These are phyloP conservation scores for Schoenoplectus tabernaemontani DNA, from an alignment of 202 grass and related monocot genomes.

Conservation along the genomic window DNA sequence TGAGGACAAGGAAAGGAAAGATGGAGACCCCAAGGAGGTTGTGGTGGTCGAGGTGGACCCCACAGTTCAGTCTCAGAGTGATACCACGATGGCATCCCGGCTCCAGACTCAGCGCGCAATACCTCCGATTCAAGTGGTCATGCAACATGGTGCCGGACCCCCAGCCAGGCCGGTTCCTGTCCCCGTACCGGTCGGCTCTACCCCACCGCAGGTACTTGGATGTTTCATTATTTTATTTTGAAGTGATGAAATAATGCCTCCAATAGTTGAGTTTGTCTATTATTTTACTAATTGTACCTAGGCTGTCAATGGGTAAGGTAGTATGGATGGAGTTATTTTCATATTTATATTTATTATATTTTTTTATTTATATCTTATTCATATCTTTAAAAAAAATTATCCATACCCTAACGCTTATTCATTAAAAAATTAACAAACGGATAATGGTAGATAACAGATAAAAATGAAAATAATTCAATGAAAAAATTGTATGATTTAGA, in stretches of 20 bases:
- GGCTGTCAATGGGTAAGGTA: no score
- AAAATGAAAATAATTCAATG: no score
- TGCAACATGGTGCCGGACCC: constrained; percentile 38
- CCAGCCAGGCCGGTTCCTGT: constrained; percentile 39
- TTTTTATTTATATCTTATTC: no score
- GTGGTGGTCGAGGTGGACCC: constrained; percentile 31
- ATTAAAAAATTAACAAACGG: no score
- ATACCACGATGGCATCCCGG: constrained; percentile 22
- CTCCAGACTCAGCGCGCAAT: constrained; percentile 63
- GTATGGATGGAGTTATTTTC: no score
- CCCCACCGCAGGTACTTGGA: constrained; percentile 36
- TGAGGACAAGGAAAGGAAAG: background rate
- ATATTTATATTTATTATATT: no score
- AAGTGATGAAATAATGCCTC: background rate
- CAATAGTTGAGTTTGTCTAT: background rate
- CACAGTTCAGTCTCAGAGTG: constrained; percentile 23
- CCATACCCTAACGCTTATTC: no score
- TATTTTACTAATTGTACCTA: background rate
- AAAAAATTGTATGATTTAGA: no score
- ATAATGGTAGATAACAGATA: no score
- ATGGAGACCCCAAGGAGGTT: constrained; percentile 6
- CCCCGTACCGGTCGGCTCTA: constrained; percentile 28
- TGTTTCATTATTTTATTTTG: background rate
- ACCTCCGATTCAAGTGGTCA: constrained; percentile 67
- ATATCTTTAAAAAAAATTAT: no score